Conservation (phyloP, 192 early-diverging fungal species). For the Gigaspora rosea region DNA sequence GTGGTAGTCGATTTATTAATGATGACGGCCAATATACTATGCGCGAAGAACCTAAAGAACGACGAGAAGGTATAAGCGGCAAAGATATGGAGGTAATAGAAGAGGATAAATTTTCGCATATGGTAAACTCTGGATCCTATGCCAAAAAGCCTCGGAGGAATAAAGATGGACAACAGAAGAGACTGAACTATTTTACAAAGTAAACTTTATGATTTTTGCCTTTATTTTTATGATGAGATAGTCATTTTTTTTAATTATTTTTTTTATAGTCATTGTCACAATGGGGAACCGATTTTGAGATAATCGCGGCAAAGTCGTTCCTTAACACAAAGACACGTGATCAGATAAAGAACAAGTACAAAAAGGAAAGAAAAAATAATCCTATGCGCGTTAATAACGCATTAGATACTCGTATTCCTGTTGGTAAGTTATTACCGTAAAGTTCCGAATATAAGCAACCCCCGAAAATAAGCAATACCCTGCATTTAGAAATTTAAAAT, state of each 20-base stretch:
- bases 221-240: neutral
- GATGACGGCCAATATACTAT: constrained; percentile 11
- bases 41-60: neutral
- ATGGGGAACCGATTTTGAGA: constrained; percentile 53
- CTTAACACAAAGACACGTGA: constrained; percentile 38
- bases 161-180: constrained; percentile 43
- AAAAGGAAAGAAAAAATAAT: constrained; percentile 42
- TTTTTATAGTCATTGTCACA: constrained; percentile 39
- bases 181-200: constrained; percentile 45
- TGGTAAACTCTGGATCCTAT: constrained; percentile 39
- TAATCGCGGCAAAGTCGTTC: constrained; percentile 42
- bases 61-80: neutral
- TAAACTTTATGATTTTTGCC: neutral
- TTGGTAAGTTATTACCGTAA: constrained; percentile 33
- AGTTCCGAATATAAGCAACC: too few species aligned
- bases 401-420: constrained; percentile 33
- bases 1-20: constrained; percentile 13
- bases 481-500: neutral
- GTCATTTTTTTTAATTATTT: neutral
- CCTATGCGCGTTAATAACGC: constrained; percentile 36
- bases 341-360: constrained; percentile 45
- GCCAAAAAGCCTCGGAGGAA: constrained; percentile 23
- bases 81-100: constrained; percentile 42
- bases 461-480: too few species aligned
- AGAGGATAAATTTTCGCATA: constrained; percentile 39